Evolutionary conservation across 192 early-diverging fungal genomes (phyloP), one percentile per base, ranked within the genome.

Genomic region (Backusella tuberculispora): DNA sequence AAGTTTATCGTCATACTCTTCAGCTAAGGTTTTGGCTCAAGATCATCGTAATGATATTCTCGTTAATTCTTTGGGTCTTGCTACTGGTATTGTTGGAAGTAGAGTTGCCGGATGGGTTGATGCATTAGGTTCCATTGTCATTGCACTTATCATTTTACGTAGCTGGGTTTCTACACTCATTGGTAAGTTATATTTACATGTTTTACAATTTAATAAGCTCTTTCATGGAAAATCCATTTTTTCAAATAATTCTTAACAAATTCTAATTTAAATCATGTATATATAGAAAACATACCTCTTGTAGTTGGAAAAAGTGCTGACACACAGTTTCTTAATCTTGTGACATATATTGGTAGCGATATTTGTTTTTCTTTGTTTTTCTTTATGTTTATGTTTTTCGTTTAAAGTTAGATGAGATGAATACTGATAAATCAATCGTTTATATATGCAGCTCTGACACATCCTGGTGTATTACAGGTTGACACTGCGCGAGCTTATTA

Each of bases 401-500:
- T 50, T 24, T 24, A 60, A 60, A 12, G 10, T 13, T 60, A 26
- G 6, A 5, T 26, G 24, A 13, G 21, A 60, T 60, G 21, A 26
- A 7, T 24, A 26, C 53, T 60, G 53, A 60, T 24, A 66, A 50
- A n/a, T 12, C 41, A 34, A 64, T 29, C 29, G 19, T 19, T 56
- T 19, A 24, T 69, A 40, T 34, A 1, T 34, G 29, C 76, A 83
- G 94, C 94, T 0, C 77, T 93, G 56, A 94, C 92, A 7, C 92
- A 94, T 69, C 82, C 85, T 56, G 83, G 87, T 34, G 80, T 88
- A n/a, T 76, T 87, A 24, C 90, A 93, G 74, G 89, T 94, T 2
- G 93, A 95, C 66, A 94, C 92, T 0, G 88, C 90, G 64, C 86
- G 91, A 15, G 96, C 96, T 1, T 99, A 99, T 73, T 89, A 95